These are phyloP conservation scores for Cyberlindnera mrakii DNA, from an alignment of 805 yeast genomes.

Conservation along the genomic window DNA sequence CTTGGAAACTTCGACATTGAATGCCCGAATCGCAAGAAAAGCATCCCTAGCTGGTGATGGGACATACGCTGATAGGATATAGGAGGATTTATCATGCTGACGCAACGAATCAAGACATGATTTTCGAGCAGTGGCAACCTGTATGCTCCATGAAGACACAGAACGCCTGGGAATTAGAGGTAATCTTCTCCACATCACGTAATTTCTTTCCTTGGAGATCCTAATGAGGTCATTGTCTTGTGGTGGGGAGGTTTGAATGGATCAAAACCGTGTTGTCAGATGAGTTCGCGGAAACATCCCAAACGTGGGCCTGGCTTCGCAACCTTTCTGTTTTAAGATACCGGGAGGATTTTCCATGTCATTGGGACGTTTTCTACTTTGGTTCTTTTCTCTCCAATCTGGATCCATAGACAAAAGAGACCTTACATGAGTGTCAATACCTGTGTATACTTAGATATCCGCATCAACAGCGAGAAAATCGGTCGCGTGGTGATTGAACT, in stretches of 20 bases:
- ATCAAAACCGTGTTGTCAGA: too few relatives aligned
- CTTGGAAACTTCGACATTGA: conserved; percentile 58
- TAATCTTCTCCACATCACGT: too few relatives aligned
- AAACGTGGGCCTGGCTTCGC: too few relatives aligned
- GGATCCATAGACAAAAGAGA: background rate
- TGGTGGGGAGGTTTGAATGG: too few relatives aligned
- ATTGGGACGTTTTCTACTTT: background rate
- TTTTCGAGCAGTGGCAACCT: conserved; percentile 6
- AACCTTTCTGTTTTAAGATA: too few relatives aligned
- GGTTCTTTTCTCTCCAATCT: background rate
- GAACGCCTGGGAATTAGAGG: background rate
- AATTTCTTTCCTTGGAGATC: too few relatives aligned
- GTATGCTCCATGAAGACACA: conserved; percentile 2
- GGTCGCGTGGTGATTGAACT: conserved; percentile 64
- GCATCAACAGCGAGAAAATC: conserved; percentile 32
- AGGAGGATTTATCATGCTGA: conserved; percentile 53
- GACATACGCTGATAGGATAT: conserved; percentile 58
- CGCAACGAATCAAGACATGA: conserved; percentile 5
- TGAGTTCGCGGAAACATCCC: too few relatives aligned
- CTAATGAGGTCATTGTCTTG: too few relatives aligned
- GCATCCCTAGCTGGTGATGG: conserved; percentile 61
- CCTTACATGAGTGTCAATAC: conserved; percentile 6
- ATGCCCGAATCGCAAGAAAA: conserved; percentile 57
- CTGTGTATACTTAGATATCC: conserved; percentile 44
- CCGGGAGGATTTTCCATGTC: background rate